A percentile compares a stretch with the other conserved stretches of the same genome.
phyloP scores from a whole-genome alignment of 768 basidiomycete genomes.

The Tephrocybe sp. region DNA sequence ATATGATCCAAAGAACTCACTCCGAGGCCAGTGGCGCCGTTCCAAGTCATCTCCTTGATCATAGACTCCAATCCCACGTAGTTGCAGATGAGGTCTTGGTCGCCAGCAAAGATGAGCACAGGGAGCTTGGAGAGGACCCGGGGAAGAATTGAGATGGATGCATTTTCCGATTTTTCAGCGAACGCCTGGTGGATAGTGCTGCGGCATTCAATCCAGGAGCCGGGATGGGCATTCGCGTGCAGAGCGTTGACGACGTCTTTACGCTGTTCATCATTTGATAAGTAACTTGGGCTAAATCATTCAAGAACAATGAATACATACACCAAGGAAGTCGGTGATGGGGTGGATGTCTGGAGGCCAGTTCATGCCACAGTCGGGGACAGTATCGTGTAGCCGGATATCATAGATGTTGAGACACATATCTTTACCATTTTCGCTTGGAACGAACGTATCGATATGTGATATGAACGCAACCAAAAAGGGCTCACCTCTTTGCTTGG shows the following conservation, averaged over 20 bases:
- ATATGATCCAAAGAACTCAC: conserved; percentile 40
- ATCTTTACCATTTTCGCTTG: conserved; percentile 62
- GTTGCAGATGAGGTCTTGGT: conserved; percentile 97
- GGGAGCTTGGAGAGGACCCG: conserved; percentile 75
- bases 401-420: conserved; percentile 96
- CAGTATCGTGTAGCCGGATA: conserved; percentile 81
- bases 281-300: too few species aligned
- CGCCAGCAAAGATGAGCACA: conserved; percentile 90
- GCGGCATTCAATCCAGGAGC: conserved; percentile 88
- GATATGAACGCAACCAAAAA: background rate
- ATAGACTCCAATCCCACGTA: conserved; percentile 87
- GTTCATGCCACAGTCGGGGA: conserved; percentile 94
- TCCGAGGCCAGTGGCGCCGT: conserved; percentile 78
- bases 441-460: background rate
- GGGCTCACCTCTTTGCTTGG: conserved; percentile 39
- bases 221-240: conserved; percentile 76
- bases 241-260: conserved; percentile 78
- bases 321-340: conserved; percentile 77
- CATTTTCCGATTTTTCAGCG: conserved; percentile 50
- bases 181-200: conserved; percentile 65
- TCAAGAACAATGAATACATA: too few species aligned
- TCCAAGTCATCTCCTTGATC: conserved; percentile 85
- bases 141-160: conserved; percentile 78
- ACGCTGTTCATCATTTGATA: too few species aligned
- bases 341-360: conserved; percentile 89